Conservation (phyloP, 2,329 filamentous ascomycete species). For the Juglanconis sp. region DNA sequence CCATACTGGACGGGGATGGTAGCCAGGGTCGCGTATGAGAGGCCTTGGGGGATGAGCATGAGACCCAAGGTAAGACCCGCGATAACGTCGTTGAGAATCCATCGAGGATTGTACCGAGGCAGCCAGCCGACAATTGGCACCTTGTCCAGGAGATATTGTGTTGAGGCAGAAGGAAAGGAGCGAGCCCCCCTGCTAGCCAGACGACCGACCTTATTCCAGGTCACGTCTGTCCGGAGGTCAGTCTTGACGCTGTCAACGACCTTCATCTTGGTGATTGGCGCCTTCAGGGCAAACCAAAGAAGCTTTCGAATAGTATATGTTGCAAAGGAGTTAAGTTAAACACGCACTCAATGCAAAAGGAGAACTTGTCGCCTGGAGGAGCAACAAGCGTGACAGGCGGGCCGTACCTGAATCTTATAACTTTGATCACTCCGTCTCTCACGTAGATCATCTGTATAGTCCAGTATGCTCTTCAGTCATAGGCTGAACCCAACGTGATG, state of each 20-base stretch:
- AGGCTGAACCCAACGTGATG: neutral
- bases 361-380: neutral
- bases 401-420: neutral
- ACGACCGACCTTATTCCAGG: constrained; percentile 31
- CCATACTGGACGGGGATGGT: constrained; percentile 60
- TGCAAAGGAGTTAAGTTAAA: neutral
- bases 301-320: neutral
- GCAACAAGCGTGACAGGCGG: neutral
- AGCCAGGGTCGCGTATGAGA: constrained; percentile 62
- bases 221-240: constrained; percentile 36
- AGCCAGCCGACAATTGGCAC: constrained; percentile 62
- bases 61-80: constrained; percentile 59
- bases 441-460: too few species aligned
- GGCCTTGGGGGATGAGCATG: constrained; percentile 58
- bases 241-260: constrained; percentile 25
- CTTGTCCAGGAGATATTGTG: constrained; percentile 57
- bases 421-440: too few species aligned
- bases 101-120: constrained; percentile 57
- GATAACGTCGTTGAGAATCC: constrained; percentile 60
- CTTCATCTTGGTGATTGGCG: constrained; percentile 19
- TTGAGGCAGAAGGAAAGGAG: constrained; percentile 49
- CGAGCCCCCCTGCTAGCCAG: constrained; percentile 28
- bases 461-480: neutral
- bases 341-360: neutral
- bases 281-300: neutral